Evolutionary conservation across 2,329 filamentous ascomycete genomes (phyloP), one percentile per base, ranked within the genome.

Genomic region (Penicillium decumbens): DNA sequence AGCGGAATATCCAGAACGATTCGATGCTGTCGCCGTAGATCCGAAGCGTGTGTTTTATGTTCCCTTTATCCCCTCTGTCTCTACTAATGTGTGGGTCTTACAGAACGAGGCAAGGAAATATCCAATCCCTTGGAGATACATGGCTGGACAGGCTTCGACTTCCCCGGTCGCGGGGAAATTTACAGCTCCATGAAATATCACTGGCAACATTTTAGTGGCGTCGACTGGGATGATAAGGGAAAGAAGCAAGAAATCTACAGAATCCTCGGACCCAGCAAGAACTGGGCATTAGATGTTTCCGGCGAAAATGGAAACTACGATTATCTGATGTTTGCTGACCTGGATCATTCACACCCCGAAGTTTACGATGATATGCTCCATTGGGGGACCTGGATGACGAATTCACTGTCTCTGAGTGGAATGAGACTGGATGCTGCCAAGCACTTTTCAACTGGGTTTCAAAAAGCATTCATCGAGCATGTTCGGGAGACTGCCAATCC

Each of bases 351-450:
- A 2, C 77, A 86, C 49, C 74, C 75, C 0, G 84, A 87, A 57
- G 85, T 88, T 8, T 74, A 76, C 29, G 66, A 77, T 3, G 86
- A 89, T 55, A 77, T 88, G 3, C 72, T 84, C 46, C 74, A 77
- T 43, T 89, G 85, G 86, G 82, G 81, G 1, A 71, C 77, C 4
- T 89, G 86, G 86, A 75, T 89, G 49, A 77, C 79, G 1, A 71
- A 78, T 5, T 74, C 83, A 51, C 63, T 87, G 0, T 78, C 79
- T 0, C 70, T 89, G 9, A 75, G 78, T 53, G 85, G 85, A 1
- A 83, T 89, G 65, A 77, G 86, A 15, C 77, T 89, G 43, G 86
- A 89, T 64, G 86, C 85, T 10, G 81, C 84, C 27, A 86, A 88
- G 68, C 86, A 89, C 68, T 87, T 84, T 67, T 84, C 80, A 25